Evolutionary conservation across 805 yeast species (phyloP).

Genomic region (Millerozyma miso): DNA sequence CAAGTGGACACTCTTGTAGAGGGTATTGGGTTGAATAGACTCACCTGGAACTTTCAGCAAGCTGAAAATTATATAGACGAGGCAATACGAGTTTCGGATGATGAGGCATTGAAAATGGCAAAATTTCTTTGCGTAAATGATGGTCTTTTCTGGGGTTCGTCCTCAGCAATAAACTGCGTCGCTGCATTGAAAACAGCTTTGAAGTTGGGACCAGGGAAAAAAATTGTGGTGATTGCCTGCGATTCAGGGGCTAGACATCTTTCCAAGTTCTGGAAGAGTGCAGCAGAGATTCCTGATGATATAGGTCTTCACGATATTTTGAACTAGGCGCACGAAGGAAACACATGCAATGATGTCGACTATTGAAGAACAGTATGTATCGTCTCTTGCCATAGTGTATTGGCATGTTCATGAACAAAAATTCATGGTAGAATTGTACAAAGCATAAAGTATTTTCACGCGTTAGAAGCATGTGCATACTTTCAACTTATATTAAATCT

Average conservation of each 20-base stretch:
- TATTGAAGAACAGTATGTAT: no score
- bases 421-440: no score
- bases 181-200: conserved; percentile 65
- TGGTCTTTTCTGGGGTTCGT: conserved; percentile 88
- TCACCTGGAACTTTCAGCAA: conserved; percentile 73
- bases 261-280: conserved; percentile 87
- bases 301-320: conserved; percentile 34
- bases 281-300: conserved; percentile 35
- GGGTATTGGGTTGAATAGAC: conserved; percentile 87
- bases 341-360: no score
- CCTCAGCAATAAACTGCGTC: conserved; percentile 91
- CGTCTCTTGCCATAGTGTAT: no score
- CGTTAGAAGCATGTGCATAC: no score
- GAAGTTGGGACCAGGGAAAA: conserved; percentile 51
- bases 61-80: conserved; percentile 74
- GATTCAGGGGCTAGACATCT: conserved; percentile 90
- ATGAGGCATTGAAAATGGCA: conserved; percentile 86
- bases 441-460: no score
- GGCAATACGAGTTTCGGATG: conserved; percentile 74
- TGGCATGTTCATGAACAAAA: no score
- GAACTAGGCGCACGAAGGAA: no score
- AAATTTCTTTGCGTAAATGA: conserved; percentile 73
- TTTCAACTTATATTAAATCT: no score
- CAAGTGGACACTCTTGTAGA: conserved; percentile 94
- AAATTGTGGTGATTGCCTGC: conserved; percentile 81